Base-by-base conservation (phyloP, 129 eudicot species). In the Chrysanthemum makinoi region DNA sequence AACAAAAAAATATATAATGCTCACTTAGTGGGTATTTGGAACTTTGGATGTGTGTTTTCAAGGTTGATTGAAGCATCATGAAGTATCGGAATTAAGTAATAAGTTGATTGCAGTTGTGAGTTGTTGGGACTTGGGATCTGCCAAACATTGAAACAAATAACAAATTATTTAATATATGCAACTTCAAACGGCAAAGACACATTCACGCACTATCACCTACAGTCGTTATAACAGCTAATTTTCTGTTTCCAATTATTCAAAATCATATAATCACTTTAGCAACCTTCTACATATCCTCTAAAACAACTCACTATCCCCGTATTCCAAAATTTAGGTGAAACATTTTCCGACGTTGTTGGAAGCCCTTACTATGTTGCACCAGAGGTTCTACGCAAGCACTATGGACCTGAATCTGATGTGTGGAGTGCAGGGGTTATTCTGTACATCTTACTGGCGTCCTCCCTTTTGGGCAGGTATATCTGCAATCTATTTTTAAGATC, bases 311-410 rank as follows among this genome's bases (percentile, higher is more conserved):
- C 15, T 14, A 15, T 79, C 70, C 39, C 74, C 54, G 4, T 35
- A 35, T 51, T 76, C 9, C 16, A 46, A 30, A 18, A 48, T 68
- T 30, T 71, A 92, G 98, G 96, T 75, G 98, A 92, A 75, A 83
- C 87, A 0, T 89, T 92, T 74, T 72, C 82, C 19, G 98, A 89
- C 58, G 95, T 89, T 19, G 98, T 92, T 60, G 98, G 98, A 35
- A 92, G 98, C 80, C 98, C 98, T 35, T 92, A 86, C 78, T 92
- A 92, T 54, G 98, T 92, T 68, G 97, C 97, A 30, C 97, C 97
- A 18, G 97, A 91, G 82, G 97, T 91, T 60, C 65, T 91, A 69
- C 84, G 87, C 59, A 92, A 92, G 80, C 91, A 81, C 76, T 92
- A 92, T 81, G 98, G 98, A 63, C 95, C 89, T 10, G 98, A 92